Evolutionary conservation across 768 basidiomycete genomes (phyloP).

Genomic region (Phaeotremella fagi): DNA sequence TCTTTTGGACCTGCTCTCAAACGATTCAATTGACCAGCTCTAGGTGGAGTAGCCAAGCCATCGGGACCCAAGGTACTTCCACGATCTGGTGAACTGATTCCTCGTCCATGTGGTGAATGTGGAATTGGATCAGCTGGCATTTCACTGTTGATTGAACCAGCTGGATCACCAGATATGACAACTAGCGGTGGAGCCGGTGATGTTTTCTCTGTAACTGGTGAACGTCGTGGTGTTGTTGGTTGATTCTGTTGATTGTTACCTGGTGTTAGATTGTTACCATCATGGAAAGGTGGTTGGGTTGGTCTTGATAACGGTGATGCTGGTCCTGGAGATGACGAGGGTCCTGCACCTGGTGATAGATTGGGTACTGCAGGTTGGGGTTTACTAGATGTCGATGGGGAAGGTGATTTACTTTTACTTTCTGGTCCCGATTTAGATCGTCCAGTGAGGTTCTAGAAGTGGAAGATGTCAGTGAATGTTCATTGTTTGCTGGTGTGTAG

Average conservation of each 20-base stretch:
- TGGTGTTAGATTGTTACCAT: conserved; percentile 1
- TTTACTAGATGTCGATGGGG: conserved; percentile 19
- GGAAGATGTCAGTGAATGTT: not conserved
- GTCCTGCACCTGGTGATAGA: conserved; percentile 26
- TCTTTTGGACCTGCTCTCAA: conserved; percentile 65
- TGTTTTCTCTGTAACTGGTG: conserved; percentile 43
- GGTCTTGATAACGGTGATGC: conserved; percentile 21
- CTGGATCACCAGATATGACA: conserved; percentile 46
- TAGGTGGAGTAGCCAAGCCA: conserved; percentile 46
- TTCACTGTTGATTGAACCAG: conserved; percentile 30
- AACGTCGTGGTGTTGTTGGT: conserved; percentile 37
- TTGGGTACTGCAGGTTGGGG: conserved; percentile 22
- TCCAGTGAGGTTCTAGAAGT: conserved; percentile 31
- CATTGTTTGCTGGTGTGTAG: too few species aligned
- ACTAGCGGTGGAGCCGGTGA: conserved; percentile 50
- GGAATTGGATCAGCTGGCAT: conserved; percentile 51
- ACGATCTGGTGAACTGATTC: conserved; percentile 43
- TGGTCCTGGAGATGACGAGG: conserved; percentile 29
- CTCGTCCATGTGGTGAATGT: conserved; percentile 47
- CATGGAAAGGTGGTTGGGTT: conserved; percentile 5
- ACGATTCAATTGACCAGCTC: conserved; percentile 47
- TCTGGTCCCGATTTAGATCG: conserved; percentile 30
- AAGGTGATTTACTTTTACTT: conserved; percentile 26
- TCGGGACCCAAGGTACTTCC: conserved; percentile 28
- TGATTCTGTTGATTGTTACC: not conserved